A percentile compares a stretch with the other conserved stretches of the same genome.
These are phyloP conservation scores for Torulaspora gathmanii DNA, from an alignment of 805 yeast species.

Conservation along the genomic window DNA sequence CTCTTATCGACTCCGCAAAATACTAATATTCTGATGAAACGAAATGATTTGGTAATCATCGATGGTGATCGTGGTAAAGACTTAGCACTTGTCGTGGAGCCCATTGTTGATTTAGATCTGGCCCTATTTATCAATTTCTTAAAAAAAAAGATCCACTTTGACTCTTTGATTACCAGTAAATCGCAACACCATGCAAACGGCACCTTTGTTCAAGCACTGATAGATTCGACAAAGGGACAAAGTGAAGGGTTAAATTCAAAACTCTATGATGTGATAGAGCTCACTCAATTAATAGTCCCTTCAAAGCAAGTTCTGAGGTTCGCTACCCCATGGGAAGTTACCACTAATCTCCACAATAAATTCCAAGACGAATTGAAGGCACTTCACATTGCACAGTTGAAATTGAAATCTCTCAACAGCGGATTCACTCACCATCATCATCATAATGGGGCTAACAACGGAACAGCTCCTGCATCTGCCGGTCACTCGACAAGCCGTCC, in stretches of 20 bases:
- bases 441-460: conserved; percentile 2
- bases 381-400: conserved; percentile 56
- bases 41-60: conserved; percentile 65
- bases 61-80: conserved; percentile 87
- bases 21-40: conserved; percentile 53
- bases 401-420: conserved; percentile 39
- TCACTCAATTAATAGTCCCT: conserved; percentile 57
- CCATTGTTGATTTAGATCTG: conserved; percentile 54
- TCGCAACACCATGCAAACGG: conserved; percentile 30
- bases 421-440: conserved; percentile 22
- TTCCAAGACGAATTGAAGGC: conserved; percentile 70
- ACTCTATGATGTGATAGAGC: conserved; percentile 41
- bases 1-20: conserved; percentile 61
- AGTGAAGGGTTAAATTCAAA: conserved; percentile 28
- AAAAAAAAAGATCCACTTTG: conserved; percentile 63
- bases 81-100: conserved; percentile 66
- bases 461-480: conserved; percentile 19
- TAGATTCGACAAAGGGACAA: conserved; percentile 24
- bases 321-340: conserved; percentile 66
- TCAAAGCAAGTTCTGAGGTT: conserved; percentile 73
- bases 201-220: conserved; percentile 29
- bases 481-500: conserved; percentile 26
- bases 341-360: conserved; percentile 53
- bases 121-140: conserved; percentile 70
- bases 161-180: conserved; percentile 33